These are phyloP conservation scores for Naegleria lovaniensis DNA, from an alignment of 208 protist genomes.

Conservation along the genomic window DNA sequence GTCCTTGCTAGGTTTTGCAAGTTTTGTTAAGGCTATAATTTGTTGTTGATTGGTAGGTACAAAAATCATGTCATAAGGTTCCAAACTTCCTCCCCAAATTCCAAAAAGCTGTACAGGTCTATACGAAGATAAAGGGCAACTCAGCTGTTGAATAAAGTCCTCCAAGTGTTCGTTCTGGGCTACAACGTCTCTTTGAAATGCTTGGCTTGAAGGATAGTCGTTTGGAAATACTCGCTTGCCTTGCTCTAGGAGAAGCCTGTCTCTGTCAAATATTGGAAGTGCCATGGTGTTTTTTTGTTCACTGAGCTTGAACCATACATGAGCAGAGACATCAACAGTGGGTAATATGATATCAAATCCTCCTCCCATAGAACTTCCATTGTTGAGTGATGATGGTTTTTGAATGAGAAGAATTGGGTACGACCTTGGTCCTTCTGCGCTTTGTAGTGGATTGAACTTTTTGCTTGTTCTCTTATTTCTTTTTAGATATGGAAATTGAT, in stretches of 20 bases:
- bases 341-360: conserved; percentile 6
- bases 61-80: not conserved
- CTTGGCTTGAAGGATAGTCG: not conserved
- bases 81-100: not conserved
- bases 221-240: not conserved
- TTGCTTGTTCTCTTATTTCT: not conserved
- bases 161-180: not conserved
- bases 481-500: not conserved
- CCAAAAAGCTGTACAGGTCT: not conserved
- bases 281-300: not conserved
- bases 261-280: not conserved
- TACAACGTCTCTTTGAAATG: not conserved
- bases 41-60: not conserved
- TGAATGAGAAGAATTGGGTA: not conserved
- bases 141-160: not conserved
- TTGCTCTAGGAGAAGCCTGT: not conserved
- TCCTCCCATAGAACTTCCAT: not conserved
- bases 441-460: not conserved
- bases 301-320: not conserved
- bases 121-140: not conserved
- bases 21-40: not conserved
- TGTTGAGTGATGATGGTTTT: not conserved
- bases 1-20: not conserved
- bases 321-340: not conserved
- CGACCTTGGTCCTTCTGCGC: not conserved